Base-by-base conservation (phyloP, 2,329 filamentous ascomycete genomes). In the Trichoderma oligosporum region DNA sequence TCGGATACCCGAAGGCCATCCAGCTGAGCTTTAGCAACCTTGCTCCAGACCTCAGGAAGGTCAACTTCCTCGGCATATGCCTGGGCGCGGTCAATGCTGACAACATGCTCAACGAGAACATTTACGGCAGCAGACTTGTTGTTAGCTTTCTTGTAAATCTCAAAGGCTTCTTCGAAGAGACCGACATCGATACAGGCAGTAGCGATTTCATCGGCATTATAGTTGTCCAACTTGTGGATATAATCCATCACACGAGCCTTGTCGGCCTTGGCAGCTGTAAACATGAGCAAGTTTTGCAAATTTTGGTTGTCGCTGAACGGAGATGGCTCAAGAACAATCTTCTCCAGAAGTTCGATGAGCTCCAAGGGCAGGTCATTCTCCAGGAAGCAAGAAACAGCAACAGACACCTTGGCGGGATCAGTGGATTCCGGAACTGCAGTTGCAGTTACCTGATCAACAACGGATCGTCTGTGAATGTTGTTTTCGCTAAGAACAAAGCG, bases 301-400 rank as follows among this genome's bases (percentile, higher is more conserved):
- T 90, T 97, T 68, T 91, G 84, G 74, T 99, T 99, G 76, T 99
- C 95, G 67, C 91, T 97, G 80, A 99, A 99, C 4, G 90, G 90
- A 4, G 93, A 96, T n/a, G 94, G 95, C 79, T 99, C 94, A n/a
- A 99, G 79, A 29, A 99, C 93, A 64, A 99, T 99, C 85, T 97
- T 99, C 80, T 99, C 95, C 16, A 99, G 82, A 35, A 99, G 84
- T 73, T 99, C 95, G 67, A 99, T 97, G 51, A 99, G 82, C 78
- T 99, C 94, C 4, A 87, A 86, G 7, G 94, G 94, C 64, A 99
- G 81, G 68, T 99, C 94, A 57, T 89, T 89, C 63, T 88, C 86
- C 53, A 99, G 84, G 80, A 99, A 96, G 39, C 92, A 87, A 67
- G 95, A 88, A 57, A 99, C 94, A 46, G 94, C 94, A 63, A 97